Percentiles rank a stretch among this genome's conserved stretches.
phyloP scores from a whole-genome alignment of 2,329 filamentous ascomycete genomes.

The Bisporella sp. region DNA sequence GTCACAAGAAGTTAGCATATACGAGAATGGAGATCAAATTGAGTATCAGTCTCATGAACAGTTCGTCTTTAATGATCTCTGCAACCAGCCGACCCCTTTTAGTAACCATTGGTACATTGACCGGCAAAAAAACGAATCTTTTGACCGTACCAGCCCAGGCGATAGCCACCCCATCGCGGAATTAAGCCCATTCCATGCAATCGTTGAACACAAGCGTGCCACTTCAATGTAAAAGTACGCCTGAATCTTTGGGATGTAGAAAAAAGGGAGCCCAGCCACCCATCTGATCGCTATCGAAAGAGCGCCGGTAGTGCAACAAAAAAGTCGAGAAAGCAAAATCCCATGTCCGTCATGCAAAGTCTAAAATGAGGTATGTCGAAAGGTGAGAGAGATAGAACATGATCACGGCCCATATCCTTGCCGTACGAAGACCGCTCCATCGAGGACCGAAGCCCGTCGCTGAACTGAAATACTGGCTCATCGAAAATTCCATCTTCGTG shows the following conservation, averaged over 20 bases:
- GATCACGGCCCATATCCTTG: slow-evolving; percentile 16
- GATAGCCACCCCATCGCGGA: slow-evolving; percentile 21
- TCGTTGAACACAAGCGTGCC: slow-evolving; percentile 26
- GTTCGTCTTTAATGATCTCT: slow-evolving; percentile 27
- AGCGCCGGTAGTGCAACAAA: slow-evolving; percentile 25
- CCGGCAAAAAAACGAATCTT: slow-evolving; percentile 24
- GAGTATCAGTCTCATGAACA: slow-evolving; percentile 20
- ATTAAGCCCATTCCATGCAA: slow-evolving; percentile 28
- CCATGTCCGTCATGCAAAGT: slow-evolving; percentile 26
- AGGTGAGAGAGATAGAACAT: slow-evolving; percentile 14
- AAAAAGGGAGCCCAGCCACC: slow-evolving; percentile 27
- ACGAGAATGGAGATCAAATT: slow-evolving; percentile 17
- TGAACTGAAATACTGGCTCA: slow-evolving; percentile 18
- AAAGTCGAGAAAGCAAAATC: slow-evolving; percentile 26
- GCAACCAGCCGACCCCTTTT: slow-evolving; percentile 25
- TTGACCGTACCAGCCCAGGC: slow-evolving; percentile 25
- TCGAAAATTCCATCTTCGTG: slow-evolving; percentile 21
- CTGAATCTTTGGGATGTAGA: slow-evolving; percentile 27
- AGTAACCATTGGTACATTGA: slow-evolving; percentile 22
- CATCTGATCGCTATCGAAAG: slow-evolving; percentile 21
- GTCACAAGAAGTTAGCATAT: not conserved
- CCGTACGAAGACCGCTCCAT: slow-evolving; percentile 14
- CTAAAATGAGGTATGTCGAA: slow-evolving; percentile 22
- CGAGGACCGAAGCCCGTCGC: slow-evolving; percentile 16
- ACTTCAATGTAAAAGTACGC: slow-evolving; percentile 26